A percentile compares a stretch with the other conserved stretches of the same genome.
phyloP scores from a whole-genome alignment of 768 basidiomycete genomes.

The Mycena belliarum region DNA sequence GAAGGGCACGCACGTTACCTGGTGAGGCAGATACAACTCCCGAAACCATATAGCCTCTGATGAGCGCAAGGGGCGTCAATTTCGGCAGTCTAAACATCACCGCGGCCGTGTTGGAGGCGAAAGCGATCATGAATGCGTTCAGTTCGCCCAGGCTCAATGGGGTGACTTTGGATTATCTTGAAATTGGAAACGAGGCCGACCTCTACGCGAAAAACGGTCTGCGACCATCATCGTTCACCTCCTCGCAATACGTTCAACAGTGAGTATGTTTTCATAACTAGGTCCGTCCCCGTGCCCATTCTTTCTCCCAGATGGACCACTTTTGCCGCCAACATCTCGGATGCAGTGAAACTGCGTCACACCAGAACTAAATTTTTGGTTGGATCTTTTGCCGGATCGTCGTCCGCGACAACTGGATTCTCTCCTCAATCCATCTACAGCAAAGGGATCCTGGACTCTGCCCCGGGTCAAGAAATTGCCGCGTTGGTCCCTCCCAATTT shows the following conservation, averaged over 20 bases:
- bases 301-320: conserved; percentile 46
- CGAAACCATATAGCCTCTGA: background rate
- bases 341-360: conserved; percentile 36
- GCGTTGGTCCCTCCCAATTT: conserved; percentile 30
- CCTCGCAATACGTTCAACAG: conserved; percentile 50
- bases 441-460: conserved; percentile 50
- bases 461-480: conserved; percentile 50
- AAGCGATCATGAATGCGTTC: conserved; percentile 51
- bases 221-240: conserved; percentile 38
- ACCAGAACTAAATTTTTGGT: conserved; percentile 45
- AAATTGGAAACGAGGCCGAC: conserved; percentile 65
- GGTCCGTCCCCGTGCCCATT: background rate
- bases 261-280: conserved; percentile 30
- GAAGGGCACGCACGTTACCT: conserved; percentile 59
- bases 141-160: conserved; percentile 35
- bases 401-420: conserved; percentile 50
- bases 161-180: conserved; percentile 54
- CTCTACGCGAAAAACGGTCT: conserved; percentile 49
- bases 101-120: conserved; percentile 46
- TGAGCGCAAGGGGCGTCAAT: conserved; percentile 50
- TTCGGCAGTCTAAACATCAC: conserved; percentile 55
- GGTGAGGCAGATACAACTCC: conserved; percentile 20
- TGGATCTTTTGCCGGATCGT: conserved; percentile 51
- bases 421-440: conserved; percentile 64
- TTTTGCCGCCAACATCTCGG: conserved; percentile 51